Evolutionary conservation across 2,329 filamentous ascomycete species (phyloP).

Genomic region (Penicillium sp.): DNA sequence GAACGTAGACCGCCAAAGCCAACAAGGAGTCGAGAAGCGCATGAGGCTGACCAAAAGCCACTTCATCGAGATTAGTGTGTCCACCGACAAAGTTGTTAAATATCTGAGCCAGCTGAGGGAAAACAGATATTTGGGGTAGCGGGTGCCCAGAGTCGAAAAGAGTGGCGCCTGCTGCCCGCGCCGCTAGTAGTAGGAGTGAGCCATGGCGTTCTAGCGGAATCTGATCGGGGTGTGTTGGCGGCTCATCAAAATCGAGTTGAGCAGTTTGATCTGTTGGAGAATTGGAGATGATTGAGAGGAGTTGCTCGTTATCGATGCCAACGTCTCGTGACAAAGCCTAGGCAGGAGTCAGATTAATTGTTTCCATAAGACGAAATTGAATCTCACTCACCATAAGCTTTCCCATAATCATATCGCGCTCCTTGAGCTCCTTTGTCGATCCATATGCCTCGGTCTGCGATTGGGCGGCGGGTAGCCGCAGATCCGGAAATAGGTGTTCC

Average conservation of each 20-base stretch:
- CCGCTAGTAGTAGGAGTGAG: slow-evolving; percentile 54
- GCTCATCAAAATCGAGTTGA: slow-evolving; percentile 54
- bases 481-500: slow-evolving; percentile 56
- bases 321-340: slow-evolving; percentile 56
- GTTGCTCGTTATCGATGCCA: slow-evolving; percentile 48
- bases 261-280: slow-evolving; percentile 41
- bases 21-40: slow-evolving; percentile 56
- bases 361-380: no score
- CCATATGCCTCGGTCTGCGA: slow-evolving; percentile 55
- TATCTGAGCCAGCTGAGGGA: slow-evolving; percentile 54
- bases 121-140: slow-evolving; percentile 47
- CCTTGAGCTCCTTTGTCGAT: slow-evolving; percentile 49
- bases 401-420: slow-evolving; percentile 56
- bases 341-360: neutral
- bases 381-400: slow-evolving; percentile 55
- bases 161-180: slow-evolving; percentile 50
- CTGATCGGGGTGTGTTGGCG: slow-evolving; percentile 52
- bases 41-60: slow-evolving; percentile 49
- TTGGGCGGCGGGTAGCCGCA: slow-evolving; percentile 50
- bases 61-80: slow-evolving; percentile 37
- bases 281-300: slow-evolving; percentile 47
- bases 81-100: slow-evolving; percentile 53
- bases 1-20: slow-evolving; percentile 51
- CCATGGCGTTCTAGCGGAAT: slow-evolving; percentile 59
- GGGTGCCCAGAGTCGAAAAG: slow-evolving; percentile 48